Evolutionary conservation across 352 stramenopile species (phyloP), one percentile per base, ranked within the genome.

Genomic region (Pilasporangium apinafurcum): DNA sequence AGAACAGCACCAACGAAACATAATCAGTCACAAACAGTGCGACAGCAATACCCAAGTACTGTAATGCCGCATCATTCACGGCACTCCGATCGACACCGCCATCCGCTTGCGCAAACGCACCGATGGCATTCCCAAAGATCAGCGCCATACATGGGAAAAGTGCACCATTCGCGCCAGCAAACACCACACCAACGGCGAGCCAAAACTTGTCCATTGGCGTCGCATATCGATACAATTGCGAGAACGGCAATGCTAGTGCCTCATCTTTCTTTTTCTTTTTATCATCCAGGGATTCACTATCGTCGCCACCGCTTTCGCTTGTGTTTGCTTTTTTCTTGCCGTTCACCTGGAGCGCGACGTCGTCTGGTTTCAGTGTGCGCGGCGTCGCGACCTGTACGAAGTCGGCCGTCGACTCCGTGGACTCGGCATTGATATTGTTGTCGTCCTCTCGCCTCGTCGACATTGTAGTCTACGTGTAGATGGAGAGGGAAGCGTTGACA

Each of bases 101-200:
- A 14, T 55, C 51, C 12, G 41, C 31, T 3, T 51, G 48, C 12
- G 44, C 43, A 21, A 78, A 78, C 22, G 41, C 51, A 33, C 62
- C 50, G 47, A 83, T 68, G 9, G 63, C 59, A 5, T 71, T 50
- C 21, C 66, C 68, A 37, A 81, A 77, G 17, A 78, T 45, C 18
- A 81, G 46, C 25, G 62, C 66, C 65, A 78, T 78, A 32, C 62
- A 75, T 16, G 68, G 68, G 37, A 77, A 69, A 20, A 69, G 52
- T 24, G 55, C 56, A 17, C 68, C 68, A 37, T 80, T 80, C n/a
- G 59, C 36, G 10, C 29, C 49, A 6, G 64, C 53, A 40, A 70
- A 53, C 22, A 71, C 3, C 20, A 62, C 24, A 1, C 61, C 63
- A 13, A 74, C 20, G 5, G 21, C 41, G 5, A 79, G 44, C n/a